Evolutionary conservation across 2,329 filamentous ascomycete species (phyloP).

Genomic region (Nothophaeocryptopus gaeumannii): DNA sequence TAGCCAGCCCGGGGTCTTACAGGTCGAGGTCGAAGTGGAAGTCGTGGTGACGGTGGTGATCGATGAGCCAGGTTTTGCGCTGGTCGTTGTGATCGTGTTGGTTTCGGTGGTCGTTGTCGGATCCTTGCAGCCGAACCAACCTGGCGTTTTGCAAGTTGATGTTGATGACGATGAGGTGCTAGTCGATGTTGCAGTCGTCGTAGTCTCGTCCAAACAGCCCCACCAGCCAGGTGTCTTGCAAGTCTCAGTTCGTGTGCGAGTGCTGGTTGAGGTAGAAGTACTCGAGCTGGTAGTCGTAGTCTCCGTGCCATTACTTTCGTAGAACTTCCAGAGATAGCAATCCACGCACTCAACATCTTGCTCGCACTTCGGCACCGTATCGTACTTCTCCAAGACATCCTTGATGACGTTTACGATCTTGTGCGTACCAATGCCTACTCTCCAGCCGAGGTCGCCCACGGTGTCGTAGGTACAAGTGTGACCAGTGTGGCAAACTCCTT

Average conservation of each 20-base stretch:
- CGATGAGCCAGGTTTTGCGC: slow-evolving; percentile 24
- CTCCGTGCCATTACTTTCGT: slow-evolving; percentile 84
- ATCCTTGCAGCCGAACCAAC: slow-evolving; percentile 67
- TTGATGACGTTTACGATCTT: slow-evolving; percentile 84
- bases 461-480: slow-evolving; percentile 89
- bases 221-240: slow-evolving; percentile 93
- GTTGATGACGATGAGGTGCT: slow-evolving; percentile 39
- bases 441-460: slow-evolving; percentile 86
- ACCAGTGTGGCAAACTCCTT: slow-evolving; percentile 88
- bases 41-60: slow-evolving; percentile 41
- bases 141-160: slow-evolving; percentile 60
- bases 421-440: slow-evolving; percentile 86
- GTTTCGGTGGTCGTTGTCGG: slow-evolving; percentile 42
- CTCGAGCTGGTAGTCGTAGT: slow-evolving; percentile 60
- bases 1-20: slow-evolving; percentile 91
- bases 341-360: slow-evolving; percentile 77
- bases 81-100: slow-evolving; percentile 25
- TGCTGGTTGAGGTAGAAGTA: slow-evolving; percentile 54
- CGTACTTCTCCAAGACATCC: slow-evolving; percentile 81
- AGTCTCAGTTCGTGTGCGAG: slow-evolving; percentile 72
- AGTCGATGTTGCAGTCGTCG: slow-evolving; percentile 38
- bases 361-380: slow-evolving; percentile 72
- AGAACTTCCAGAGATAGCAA: slow-evolving; percentile 92
- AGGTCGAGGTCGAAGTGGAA: slow-evolving; percentile 69
- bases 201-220: slow-evolving; percentile 68